A percentile compares a stretch with the other conserved stretches of the same genome.
Conservation (phyloP, 139 green algal species). For the Picochlorum sp. region DNA sequence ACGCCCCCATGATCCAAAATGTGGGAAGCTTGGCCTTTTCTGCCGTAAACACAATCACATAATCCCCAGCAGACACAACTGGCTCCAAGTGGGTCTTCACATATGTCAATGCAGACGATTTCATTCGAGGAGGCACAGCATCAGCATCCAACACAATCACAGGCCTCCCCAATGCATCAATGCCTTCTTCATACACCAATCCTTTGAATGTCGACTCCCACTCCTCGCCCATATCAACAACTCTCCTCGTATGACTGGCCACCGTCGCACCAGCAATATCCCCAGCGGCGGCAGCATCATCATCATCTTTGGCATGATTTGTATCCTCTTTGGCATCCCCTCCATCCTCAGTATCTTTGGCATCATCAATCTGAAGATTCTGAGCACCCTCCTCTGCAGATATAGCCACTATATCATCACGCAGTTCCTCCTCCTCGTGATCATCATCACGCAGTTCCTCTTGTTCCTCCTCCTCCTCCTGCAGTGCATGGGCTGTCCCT, state of each 20-base stretch:
- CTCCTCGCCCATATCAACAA: neutral
- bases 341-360: neutral
- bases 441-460: too few relatives aligned
- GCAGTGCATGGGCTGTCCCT: too few relatives aligned
- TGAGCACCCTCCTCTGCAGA: too few relatives aligned
- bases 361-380: too few relatives aligned
- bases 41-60: constrained; percentile 39
- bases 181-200: constrained; percentile 57
- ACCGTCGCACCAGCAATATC: neutral
- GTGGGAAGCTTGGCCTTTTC: constrained; percentile 30
- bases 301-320: too few relatives aligned
- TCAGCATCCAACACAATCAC: constrained; percentile 69
- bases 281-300: neutral
- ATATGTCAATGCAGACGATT: constrained; percentile 18
- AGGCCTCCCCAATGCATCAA: constrained; percentile 54
- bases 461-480: too few relatives aligned
- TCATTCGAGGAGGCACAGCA: constrained; percentile 41
- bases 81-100: constrained; percentile 42
- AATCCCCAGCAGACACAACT: constrained; percentile 46
- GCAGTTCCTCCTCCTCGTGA: too few relatives aligned
- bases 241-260: neutral
- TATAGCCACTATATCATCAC: too few relatives aligned
- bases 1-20: constrained; percentile 62
- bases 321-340: neutral
- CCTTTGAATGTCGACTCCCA: constrained; percentile 32